Evolutionary conservation across 2,329 filamentous ascomycete genomes (phyloP).

Genomic region (Ambrosiella xylebori): DNA sequence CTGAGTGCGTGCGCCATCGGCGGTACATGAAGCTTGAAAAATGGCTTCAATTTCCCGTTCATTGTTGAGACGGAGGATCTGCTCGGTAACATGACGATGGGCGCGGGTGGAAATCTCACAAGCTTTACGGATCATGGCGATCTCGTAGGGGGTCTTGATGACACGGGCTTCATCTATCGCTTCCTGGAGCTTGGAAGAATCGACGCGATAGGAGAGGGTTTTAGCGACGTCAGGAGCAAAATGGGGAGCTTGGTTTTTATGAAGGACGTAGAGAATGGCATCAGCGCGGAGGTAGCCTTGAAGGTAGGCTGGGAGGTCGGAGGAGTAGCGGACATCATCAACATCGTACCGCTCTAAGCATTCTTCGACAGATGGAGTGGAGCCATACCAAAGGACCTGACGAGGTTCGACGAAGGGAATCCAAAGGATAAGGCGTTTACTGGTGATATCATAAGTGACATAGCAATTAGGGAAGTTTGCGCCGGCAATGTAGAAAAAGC

Average conservation of each 20-base stretch:
- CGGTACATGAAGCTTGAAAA: conserved; percentile 56
- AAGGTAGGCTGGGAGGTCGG: conserved; percentile 33
- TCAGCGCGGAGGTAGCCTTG: conserved; percentile 20
- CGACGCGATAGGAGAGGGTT: conserved; percentile 23
- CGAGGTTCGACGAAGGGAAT: conserved; percentile 50
- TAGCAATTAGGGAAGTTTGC: conserved; percentile 36
- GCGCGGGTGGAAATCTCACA: conserved; percentile 64
- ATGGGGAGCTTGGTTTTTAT: conserved; percentile 26
- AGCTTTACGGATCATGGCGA: conserved; percentile 64
- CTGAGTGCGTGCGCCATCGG: conserved; percentile 55
- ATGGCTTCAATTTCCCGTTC: conserved; percentile 72
- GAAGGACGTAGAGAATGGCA: conserved; percentile 27
- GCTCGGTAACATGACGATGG: conserved; percentile 54
- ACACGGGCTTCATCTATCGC: conserved; percentile 70
- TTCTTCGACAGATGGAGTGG: conserved; percentile 41
- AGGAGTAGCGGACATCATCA: conserved; percentile 48
- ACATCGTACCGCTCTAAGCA: conserved; percentile 48
- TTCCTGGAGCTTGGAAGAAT: conserved; percentile 37
- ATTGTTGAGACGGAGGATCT: conserved; percentile 45
- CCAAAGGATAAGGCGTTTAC: conserved; percentile 53
- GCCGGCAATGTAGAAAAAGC: conserved; percentile 43
- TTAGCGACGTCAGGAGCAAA: conserved; percentile 22
- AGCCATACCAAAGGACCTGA: conserved; percentile 46
- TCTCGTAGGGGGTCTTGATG: conserved; percentile 72
- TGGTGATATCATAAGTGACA: conserved; percentile 38